These are phyloP conservation scores for Neurospora africana DNA, from an alignment of 495 filamentous ascomycete species.

Conservation along the genomic window DNA sequence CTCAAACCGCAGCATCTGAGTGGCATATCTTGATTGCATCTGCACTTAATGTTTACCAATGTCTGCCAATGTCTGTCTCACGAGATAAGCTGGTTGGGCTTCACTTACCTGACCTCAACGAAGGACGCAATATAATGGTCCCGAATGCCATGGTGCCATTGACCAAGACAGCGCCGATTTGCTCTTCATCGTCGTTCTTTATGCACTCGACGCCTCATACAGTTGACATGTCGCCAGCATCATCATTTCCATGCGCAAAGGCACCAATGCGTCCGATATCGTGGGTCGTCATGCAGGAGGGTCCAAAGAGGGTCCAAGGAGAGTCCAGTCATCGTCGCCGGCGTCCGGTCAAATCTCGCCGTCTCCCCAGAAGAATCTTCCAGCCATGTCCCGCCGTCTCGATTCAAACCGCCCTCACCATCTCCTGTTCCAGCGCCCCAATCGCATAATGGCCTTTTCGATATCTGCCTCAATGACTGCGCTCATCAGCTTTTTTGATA, in stretches of 20 bases:
- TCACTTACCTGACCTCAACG: background rate
- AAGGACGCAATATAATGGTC: background rate
- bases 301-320: background rate
- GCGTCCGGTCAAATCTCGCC: background rate
- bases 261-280: background rate
- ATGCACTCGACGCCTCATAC: background rate
- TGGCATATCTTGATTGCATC: background rate
- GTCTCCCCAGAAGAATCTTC: background rate
- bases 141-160: background rate
- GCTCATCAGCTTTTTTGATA: background rate
- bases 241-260: background rate
- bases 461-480: background rate
- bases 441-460: background rate
- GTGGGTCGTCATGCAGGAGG: background rate
- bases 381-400: background rate
- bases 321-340: background rate
- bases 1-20: background rate
- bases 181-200: background rate
- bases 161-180: background rate
- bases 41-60: background rate
- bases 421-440: background rate
- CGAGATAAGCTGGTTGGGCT: background rate
- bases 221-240: background rate
- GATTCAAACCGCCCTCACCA: background rate
- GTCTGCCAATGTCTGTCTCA: background rate